Base-by-base conservation (phyloP, 2,329 filamentous ascomycete genomes). In the Raffaelea deltoideospora region DNA sequence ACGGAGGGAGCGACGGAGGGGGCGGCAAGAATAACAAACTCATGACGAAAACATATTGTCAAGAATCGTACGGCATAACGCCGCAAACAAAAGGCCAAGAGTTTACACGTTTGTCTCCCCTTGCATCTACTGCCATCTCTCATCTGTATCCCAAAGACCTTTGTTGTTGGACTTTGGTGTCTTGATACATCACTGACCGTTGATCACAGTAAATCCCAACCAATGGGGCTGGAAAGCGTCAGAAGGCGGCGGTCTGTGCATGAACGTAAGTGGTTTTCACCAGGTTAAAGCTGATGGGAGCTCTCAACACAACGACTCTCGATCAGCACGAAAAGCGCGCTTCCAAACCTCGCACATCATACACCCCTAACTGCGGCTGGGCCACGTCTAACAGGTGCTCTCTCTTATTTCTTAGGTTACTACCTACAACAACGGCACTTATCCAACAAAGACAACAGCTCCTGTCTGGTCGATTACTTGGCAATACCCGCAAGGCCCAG, bases 391-490 rank as follows among this genome's bases (percentile, higher is more conserved):
- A 22, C 23, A n/a, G 10, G n/a, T 34, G 13, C 17, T 3, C 17
- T 6, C 4, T 10, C 11, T 17, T 27, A 21, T 14, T 19, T 34
- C 22, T 21, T 19, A 69, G 65, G 58, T 69, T 29, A 64, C 60
- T 3, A 56, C 58, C 1, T 61, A 56, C 51, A 59, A 66, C 49
- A 71, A 71, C 48, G 55, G 57, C 35, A 64, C 64, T 4, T 71
- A 70, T 39, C 45, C 60, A 1, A 63, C 62, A 28, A 53, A 60
- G 15, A 53, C 52, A 17, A 57, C 60, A 0, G 65, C 65, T 1
- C 66, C 68, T 19, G 48, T 53, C 29, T 72, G 64, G 53, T 64
- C 58, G 11, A 58, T 66, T n/a, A 68, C 65, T 28, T 72, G 68
- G 68, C 48, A 64, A 43, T 72, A 64, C 41, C 53, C 59, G 10